Conservation (phyloP, 805 yeast species). For the Saitoella complicata region DNA sequence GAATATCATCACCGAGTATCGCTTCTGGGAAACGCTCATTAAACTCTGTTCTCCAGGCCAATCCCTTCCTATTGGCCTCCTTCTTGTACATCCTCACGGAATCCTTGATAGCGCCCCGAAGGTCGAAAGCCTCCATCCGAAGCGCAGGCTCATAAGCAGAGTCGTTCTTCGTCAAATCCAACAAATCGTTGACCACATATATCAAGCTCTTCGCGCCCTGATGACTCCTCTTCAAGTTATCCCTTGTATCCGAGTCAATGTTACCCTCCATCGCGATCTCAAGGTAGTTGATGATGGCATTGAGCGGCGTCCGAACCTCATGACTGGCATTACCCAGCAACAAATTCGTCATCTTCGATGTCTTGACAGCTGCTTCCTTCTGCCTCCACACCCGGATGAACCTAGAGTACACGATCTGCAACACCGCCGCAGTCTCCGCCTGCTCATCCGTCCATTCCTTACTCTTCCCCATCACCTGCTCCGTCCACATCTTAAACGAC, state of each 20-base stretch:
- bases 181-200: background rate
- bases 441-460: background rate
- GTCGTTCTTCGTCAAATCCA: background rate
- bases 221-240: background rate
- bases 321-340: background rate
- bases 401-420: background rate
- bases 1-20: background rate
- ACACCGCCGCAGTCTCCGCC: background rate
- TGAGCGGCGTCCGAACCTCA: background rate
- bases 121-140: background rate
- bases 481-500: background rate
- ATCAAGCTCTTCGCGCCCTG: background rate
- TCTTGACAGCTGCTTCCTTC: background rate
- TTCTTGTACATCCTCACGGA: background rate
- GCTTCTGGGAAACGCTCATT: background rate
- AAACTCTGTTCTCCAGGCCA: background rate
- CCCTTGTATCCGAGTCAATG: background rate
- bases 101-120: background rate
- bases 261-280: background rate
- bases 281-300: background rate
- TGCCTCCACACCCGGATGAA: background rate
- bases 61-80: background rate
- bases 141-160: background rate
- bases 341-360: background rate
- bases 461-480: background rate